Conservation (phyloP, 345 rosid genomes). For the Eucalyptus erythrocorys region DNA sequence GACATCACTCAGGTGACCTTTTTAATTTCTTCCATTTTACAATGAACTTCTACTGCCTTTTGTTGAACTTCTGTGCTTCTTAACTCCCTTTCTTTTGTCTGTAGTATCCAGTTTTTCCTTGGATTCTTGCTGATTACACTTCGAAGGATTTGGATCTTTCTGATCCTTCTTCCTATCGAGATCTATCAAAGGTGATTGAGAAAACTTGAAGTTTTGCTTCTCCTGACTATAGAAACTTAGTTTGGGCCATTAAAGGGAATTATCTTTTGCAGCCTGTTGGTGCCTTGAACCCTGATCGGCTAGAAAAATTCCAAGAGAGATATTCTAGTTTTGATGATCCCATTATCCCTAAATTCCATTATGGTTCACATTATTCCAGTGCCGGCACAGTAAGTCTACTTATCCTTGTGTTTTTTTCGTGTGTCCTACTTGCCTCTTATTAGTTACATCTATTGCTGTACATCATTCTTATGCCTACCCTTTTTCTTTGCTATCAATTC, state of each 20-base stretch:
- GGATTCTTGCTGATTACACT: slow-evolving; percentile 84
- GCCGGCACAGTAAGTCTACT: slow-evolving; percentile 78
- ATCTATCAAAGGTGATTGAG: slow-evolving; percentile 83
- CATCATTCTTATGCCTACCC: not conserved
- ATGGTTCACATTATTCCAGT: slow-evolving; percentile 98
- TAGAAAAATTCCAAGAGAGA: slow-evolving; percentile 84
- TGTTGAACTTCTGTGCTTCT: not conserved
- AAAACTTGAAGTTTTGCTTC: not conserved
- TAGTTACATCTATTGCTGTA: not conserved
- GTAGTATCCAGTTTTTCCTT: slow-evolving; percentile 99
- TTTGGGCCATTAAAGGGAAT: not conserved
- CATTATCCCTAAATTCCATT: slow-evolving; percentile 95
- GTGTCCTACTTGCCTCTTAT: not conserved
- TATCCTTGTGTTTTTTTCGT: not conserved
- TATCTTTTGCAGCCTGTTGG: slow-evolving; percentile 81
- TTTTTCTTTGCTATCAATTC: not conserved
- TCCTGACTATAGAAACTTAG: not conserved
- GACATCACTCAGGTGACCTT: slow-evolving; percentile 90
- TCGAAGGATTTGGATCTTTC: slow-evolving; percentile 75
- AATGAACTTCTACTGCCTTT: not conserved
- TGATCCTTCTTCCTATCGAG: slow-evolving; percentile 79
- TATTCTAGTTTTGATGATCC: slow-evolving; percentile 97
- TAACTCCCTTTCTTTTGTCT: slow-evolving; percentile 12
- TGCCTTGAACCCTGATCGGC: slow-evolving; percentile 75
- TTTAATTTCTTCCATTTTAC: not conserved